Evolutionary conservation across 1,284 basidiomycete genomes (phyloP).

Genomic region (Rhodotorula sp.): DNA sequence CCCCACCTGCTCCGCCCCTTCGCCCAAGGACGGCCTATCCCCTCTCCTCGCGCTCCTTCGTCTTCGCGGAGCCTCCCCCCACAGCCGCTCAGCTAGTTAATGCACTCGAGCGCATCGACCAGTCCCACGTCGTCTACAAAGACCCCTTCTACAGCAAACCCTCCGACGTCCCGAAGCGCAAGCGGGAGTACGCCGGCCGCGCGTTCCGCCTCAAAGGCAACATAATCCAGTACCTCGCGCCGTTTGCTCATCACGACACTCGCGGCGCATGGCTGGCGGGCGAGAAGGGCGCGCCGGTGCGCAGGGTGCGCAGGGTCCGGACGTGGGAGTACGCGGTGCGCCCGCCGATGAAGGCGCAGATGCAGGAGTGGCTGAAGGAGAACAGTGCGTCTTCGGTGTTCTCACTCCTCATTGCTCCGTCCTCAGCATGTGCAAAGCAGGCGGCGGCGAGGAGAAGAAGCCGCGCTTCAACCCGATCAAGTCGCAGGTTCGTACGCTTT

Average conservation of each 20-base stretch:
- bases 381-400: slow-evolving; percentile 1
- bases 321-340: slow-evolving; percentile 54
- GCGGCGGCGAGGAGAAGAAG: slow-evolving; percentile 17
- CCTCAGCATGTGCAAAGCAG: slow-evolving; percentile 9
- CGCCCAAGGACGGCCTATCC: slow-evolving; percentile 1
- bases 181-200: slow-evolving; percentile 78
- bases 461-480: slow-evolving; percentile 43
- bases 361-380: slow-evolving; percentile 60
- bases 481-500: slow-evolving; percentile 46
- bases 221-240: slow-evolving; percentile 50
- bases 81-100: slow-evolving; percentile 58
- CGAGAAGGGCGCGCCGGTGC: not conserved
- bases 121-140: slow-evolving; percentile 69
- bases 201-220: slow-evolving; percentile 66
- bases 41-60: slow-evolving; percentile 52
- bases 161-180: slow-evolving; percentile 61
- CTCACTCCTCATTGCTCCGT: not conserved
- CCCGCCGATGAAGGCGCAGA: slow-evolving; percentile 63
- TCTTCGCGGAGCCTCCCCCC: slow-evolving; percentile 64
- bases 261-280: not conserved
- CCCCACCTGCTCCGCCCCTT: not conserved
- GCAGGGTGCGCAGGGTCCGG: not conserved
- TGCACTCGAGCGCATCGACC: slow-evolving; percentile 59
- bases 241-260: slow-evolving; percentile 33
- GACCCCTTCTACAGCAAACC: slow-evolving; percentile 76